Percentiles rank a stretch among this genome's conserved stretches.
phyloP scores from a whole-genome alignment of 1,139 yeast genomes.

The Nakaseomyces bracarensis region DNA sequence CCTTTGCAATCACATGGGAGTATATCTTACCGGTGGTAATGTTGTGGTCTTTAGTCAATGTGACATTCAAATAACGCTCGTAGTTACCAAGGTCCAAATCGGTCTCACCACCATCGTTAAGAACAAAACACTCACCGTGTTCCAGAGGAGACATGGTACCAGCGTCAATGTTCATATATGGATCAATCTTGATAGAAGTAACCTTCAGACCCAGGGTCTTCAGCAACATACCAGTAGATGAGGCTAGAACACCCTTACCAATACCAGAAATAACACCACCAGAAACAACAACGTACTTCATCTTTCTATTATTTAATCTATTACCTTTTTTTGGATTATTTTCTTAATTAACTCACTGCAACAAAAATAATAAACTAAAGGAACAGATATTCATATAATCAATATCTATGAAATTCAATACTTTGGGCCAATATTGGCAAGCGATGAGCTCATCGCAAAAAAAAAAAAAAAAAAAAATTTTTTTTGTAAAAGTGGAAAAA shows the following conservation, averaged over 20 bases:
- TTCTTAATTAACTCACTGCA: no score
- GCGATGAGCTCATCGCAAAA: slow-evolving; percentile 6
- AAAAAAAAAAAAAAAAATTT: slow-evolving; percentile 1
- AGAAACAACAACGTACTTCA: slow-evolving; percentile 98
- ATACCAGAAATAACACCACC: slow-evolving; percentile 99
- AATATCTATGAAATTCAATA: not conserved
- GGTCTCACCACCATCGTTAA: slow-evolving; percentile 98
- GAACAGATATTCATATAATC: no score
- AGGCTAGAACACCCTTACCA: slow-evolving; percentile 94
- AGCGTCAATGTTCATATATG: slow-evolving; percentile 98
- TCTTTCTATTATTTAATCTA: slow-evolving; percentile 23
- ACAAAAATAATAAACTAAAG: no score
- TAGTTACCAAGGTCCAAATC: slow-evolving; percentile 97
- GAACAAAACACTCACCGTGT: slow-evolving; percentile 97
- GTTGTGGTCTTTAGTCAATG: slow-evolving; percentile 88
- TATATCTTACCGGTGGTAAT: slow-evolving; percentile 97
- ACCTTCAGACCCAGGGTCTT: slow-evolving; percentile 92
- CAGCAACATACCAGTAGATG: slow-evolving; percentile 90
- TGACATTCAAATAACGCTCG: slow-evolving; percentile 90
- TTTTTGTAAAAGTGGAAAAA: not conserved
- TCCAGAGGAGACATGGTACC: slow-evolving; percentile 99
- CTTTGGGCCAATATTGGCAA: no score
- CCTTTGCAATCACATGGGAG: slow-evolving; percentile 86
- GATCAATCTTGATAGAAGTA: slow-evolving; percentile 96
- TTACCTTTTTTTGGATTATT: no score